Conservation (phyloP, 495 filamentous ascomycete genomes). For the Penicillium atrosanguineum region DNA sequence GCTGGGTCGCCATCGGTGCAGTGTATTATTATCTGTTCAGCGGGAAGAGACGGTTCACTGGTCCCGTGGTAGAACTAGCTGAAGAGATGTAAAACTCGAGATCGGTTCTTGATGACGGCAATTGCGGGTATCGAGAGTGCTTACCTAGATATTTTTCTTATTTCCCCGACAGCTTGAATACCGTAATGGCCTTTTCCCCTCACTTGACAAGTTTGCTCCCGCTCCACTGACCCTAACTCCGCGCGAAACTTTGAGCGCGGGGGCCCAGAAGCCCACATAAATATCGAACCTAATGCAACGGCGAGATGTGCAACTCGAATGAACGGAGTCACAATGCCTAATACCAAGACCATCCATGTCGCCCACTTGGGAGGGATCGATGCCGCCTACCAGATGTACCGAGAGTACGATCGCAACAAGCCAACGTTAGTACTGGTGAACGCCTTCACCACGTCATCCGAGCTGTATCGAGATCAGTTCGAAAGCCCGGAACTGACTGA, state of each 20-base stretch:
- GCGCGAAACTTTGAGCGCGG: background rate
- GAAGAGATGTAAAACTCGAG: constrained; percentile 13
- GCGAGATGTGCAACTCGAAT: background rate
- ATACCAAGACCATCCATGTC: constrained; percentile 27
- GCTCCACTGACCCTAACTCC: background rate
- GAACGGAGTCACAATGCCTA: constrained; percentile 7
- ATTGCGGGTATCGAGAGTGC: too few species aligned
- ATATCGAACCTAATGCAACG: background rate
- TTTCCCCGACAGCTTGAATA: background rate
- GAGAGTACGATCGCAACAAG: constrained; percentile 32
- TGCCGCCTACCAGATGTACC: constrained; percentile 32
- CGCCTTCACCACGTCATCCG: constrained; percentile 33
- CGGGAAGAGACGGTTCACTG: constrained; percentile 17
- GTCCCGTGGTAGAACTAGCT: constrained; percentile 17
- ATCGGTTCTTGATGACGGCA: background rate
- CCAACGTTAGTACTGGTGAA: constrained; percentile 40
- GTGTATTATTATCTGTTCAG: constrained; percentile 20
- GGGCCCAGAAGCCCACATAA: background rate
- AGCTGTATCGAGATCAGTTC: constrained; percentile 32
- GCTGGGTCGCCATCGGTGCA: constrained; percentile 19
- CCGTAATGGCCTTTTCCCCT: background rate
- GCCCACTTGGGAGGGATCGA: constrained; percentile 38
- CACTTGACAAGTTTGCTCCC: background rate
- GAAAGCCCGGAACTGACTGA: constrained; percentile 20
- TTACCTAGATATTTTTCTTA: background rate